These are phyloP conservation scores for Brasenia schreberi DNA, from an alignment of 164 flowering plant species.

Conservation along the genomic window DNA sequence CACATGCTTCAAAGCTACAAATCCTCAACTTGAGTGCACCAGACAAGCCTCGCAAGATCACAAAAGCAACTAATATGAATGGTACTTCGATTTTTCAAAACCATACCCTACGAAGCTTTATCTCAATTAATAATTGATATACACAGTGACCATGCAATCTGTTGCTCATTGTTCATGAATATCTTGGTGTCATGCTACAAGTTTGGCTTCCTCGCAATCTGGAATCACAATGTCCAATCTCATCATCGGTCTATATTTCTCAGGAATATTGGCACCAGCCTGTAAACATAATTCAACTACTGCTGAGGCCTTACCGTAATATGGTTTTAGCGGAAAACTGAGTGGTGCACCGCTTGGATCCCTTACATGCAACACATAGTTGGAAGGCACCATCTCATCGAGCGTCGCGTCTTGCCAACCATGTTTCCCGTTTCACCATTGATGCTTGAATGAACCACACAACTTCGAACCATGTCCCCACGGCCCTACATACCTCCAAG, in stretches of 20 bases:
- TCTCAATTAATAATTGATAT: too few species aligned
- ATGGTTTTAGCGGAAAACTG: slow-evolving; percentile 44
- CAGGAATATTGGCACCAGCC: slow-evolving; percentile 66
- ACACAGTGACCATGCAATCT: too few species aligned
- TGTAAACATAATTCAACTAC: slow-evolving; percentile 83
- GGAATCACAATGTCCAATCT: slow-evolving; percentile 88
- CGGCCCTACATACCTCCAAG: slow-evolving; percentile 92
- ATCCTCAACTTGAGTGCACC: too few species aligned
- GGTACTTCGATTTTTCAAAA: too few species aligned
- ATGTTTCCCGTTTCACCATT: slow-evolving; percentile 96
- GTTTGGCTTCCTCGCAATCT: slow-evolving; percentile 47
- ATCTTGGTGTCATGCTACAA: slow-evolving; percentile 34
- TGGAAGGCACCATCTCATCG: slow-evolving; percentile 83
- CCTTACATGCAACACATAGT: slow-evolving; percentile 81
- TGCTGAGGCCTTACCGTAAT: slow-evolving; percentile 89
- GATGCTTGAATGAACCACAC: slow-evolving; percentile 90
- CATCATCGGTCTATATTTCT: slow-evolving; percentile 77
- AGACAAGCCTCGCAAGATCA: too few species aligned
- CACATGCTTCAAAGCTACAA: too few species aligned
- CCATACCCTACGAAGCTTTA: too few species aligned
- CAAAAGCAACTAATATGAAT: too few species aligned
- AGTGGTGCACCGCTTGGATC: slow-evolving; percentile 69
- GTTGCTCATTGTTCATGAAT: not conserved
- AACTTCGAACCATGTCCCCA: slow-evolving; percentile 93
- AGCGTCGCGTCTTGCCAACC: slow-evolving; percentile 93